A percentile compares a stretch with the other conserved stretches of the same genome.
These are phyloP conservation scores for Perkinsus chesapeaki DNA, from an alignment of 169 alveolate genomes.

Conservation along the genomic window DNA sequence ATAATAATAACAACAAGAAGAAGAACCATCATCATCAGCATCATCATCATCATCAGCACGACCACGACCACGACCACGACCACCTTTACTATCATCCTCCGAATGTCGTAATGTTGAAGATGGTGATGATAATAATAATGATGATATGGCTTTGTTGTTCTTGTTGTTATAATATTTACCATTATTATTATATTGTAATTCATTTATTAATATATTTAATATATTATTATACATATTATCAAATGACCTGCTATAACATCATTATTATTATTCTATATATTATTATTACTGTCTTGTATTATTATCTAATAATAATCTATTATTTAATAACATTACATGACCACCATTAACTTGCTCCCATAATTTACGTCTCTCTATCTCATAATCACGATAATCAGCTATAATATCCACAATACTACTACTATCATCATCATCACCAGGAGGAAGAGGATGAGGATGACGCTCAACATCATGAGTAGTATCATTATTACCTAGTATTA, in stretches of 20 bases:
- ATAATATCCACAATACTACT: background rate
- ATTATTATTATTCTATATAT: background rate
- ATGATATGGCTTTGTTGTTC: too few relatives aligned
- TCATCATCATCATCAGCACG: background rate
- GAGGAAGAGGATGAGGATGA: background rate
- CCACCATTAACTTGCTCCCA: background rate
- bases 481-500: too few relatives aligned
- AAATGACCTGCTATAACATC: background rate
- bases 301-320: background rate
- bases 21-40: background rate
- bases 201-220: background rate
- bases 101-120: too few relatives aligned
- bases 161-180: too few relatives aligned
- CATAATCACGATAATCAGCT: background rate
- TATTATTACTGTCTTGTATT: background rate
- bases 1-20: too few relatives aligned
- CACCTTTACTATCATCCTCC: too few relatives aligned
- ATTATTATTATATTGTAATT: background rate
- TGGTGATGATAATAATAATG: too few relatives aligned
- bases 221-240: background rate
- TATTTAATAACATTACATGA: background rate
- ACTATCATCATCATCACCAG: background rate
- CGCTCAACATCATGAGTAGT: background rate
- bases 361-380: background rate
- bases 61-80: too few relatives aligned